Percentiles rank a stretch among this genome's conserved stretches.
Conservation (phyloP, 129 eudicot species). For the Apium graveolens region DNA sequence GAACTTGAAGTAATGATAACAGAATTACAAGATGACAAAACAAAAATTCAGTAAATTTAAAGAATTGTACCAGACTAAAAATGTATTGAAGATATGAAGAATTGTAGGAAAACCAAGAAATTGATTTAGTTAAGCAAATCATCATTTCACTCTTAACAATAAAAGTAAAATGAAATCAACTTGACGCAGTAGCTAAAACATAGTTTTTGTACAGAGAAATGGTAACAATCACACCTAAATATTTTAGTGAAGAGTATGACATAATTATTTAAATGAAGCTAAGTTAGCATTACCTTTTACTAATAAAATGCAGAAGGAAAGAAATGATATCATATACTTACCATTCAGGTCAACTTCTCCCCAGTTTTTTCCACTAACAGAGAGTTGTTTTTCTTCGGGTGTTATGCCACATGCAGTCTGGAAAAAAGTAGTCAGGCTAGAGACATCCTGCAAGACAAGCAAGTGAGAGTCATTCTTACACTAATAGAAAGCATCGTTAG, state of each 20-base stretch:
- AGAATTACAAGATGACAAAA: not conserved
- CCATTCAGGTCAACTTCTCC: constrained; percentile 96
- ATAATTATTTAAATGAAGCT: not conserved
- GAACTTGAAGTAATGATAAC: not conserved
- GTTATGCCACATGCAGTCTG: constrained; percentile 53
- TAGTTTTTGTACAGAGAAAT: not conserved
- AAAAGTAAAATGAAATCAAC: not conserved
- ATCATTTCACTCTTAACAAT: not conserved
- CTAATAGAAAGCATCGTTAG: not conserved
- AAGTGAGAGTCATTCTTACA: not conserved
- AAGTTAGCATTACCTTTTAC: not conserved
- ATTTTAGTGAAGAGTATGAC: not conserved
- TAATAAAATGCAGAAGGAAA: not conserved
- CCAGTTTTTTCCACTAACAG: constrained; percentile 93
- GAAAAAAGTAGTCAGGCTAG: constrained; percentile 69
- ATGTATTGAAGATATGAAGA: not conserved
- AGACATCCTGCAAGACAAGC: constrained; percentile 67
- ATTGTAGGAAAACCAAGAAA: not conserved
- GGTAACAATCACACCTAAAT: not conserved
- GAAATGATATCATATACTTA: constrained; percentile 21
- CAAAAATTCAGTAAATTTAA: not conserved
- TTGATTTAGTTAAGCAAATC: not conserved
- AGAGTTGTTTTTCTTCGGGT: constrained; percentile 93
- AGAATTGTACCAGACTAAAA: not conserved
- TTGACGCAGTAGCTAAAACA: not conserved